A percentile compares a stretch with the other conserved stretches of the same genome.
These are phyloP conservation scores for Beauveria varroae DNA, from an alignment of 2,329 filamentous ascomycete species.

Conservation along the genomic window DNA sequence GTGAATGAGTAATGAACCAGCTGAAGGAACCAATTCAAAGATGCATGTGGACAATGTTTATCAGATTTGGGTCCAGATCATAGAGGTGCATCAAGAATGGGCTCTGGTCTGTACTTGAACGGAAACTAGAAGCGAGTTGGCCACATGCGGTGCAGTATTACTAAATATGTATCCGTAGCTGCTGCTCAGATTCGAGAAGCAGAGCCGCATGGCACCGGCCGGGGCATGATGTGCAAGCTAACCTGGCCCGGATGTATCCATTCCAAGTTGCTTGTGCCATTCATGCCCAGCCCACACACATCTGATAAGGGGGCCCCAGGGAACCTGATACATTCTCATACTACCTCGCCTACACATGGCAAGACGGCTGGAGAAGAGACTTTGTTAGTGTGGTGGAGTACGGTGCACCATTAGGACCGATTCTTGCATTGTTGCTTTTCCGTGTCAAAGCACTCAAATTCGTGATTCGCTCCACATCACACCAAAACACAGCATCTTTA, in stretches of 20 bases:
- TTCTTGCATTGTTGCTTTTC: too few species aligned
- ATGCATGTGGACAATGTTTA: not conserved
- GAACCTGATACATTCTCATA: constrained; percentile 4
- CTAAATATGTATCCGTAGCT: not conserved
- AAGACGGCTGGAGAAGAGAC: not conserved
- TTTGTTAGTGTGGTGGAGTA: constrained; percentile 2
- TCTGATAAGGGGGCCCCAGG: not conserved
- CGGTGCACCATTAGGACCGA: too few species aligned
- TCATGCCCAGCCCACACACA: not conserved
- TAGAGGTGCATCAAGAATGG: not conserved
- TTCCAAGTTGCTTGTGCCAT: not conserved
- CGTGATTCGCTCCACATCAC: too few species aligned
- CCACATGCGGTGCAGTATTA: not conserved
- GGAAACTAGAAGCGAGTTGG: not conserved
- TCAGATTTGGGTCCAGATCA: not conserved
- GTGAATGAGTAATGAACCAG: not conserved
- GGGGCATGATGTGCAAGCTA: not conserved
- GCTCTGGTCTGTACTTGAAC: not conserved
- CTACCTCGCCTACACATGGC: not conserved
- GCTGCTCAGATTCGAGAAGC: not conserved
- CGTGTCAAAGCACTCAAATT: too few species aligned
- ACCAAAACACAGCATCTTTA: too few species aligned
- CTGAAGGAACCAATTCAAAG: not conserved
- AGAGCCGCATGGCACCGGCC: not conserved
- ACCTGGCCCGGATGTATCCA: not conserved